Evolutionary conservation across 2,329 filamentous ascomycete genomes (phyloP), one percentile per base, ranked within the genome.

Genomic region (Hypoxylon sp.): DNA sequence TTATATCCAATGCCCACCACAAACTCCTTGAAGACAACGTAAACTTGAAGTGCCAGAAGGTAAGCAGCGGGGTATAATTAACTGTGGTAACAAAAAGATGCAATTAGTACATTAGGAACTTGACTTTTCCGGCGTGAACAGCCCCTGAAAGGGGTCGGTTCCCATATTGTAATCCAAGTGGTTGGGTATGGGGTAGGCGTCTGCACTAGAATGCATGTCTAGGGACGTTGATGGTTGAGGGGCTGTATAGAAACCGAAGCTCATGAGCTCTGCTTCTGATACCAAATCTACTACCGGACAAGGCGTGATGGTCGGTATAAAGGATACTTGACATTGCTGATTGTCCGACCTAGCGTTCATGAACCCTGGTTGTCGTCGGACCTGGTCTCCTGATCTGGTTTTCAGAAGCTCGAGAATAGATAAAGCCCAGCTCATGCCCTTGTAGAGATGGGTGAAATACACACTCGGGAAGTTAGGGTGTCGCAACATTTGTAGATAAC

Each of bases 331-430:
- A 3, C 29, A 24, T 22, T 31, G 57, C 19, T 22, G 26, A 3
- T 46, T 13, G 57, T 46, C 10, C 11, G 39, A 35, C 6, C 19
- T 19, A 3, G 19, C 47, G 11, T 31, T 10, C 1, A 22, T 50
- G 37, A 39, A 26, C 11, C n/a, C 54, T 33, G 22, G 42, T 29
- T 14, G 17, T 9, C 26, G 37, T 26, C 22, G 39, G 29, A 39
- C 31, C 33, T 47, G 54, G 13, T 17, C 44, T 35, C 13, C 26
- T 13, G 31, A 31, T 19, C 24, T 37, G 13, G 14, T 42, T 50
- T 62, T 48, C 9, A 62, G 35, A 29, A 62, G n/a, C 5, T 48
- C 59, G 6, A 62, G n/a, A 17, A 48, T 48, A 5, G 33, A 42
- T 29, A 62, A 31, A 33, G 59, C 51, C 51, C 42, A 63, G 11